Base-by-base conservation (phyloP, 257 asterid genomes). In the Solanum virginianum region DNA sequence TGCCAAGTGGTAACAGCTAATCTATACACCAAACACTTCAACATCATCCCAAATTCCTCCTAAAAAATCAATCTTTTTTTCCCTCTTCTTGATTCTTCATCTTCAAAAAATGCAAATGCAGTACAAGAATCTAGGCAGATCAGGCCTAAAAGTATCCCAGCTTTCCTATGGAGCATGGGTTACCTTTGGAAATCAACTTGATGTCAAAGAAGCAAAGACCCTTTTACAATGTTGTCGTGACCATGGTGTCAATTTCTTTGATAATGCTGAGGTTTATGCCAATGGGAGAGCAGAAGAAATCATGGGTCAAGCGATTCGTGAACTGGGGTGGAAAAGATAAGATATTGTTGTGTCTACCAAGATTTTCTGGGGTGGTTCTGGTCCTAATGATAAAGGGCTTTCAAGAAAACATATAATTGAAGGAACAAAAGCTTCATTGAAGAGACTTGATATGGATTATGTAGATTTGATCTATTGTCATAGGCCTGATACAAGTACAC, bases 341-440 rank as follows among this genome's bases (percentile, higher is more conserved):
- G 98, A 97, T 83, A 83, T 97, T 17, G 99, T 97, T 14, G 83
- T 97, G 57, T 92, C 98, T 82, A 97, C 99, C 20, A 97, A 97
- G 97, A 94, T 97, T 86, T 97, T 97, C 90, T 97, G 99, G 99
- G 99, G 99, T 8, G 98, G 99, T 3, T 86, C 96, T 6, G 99
- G 98, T 29, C 98, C 99, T 0, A 97, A 97, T 69, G 99, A 97
- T 84, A 97, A 95, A 90, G 99, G 99, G 24, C 77, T 95, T 20
- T 97, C 99, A 1, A 87, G 99, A 53, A 97, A 97, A 89, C 99
- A 97, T 70, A 94, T 97, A 0, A 47, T 94, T 1, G 99, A 97
- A 72, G 99, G 99, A 63, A 95, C 98, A 0, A 95, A 87, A 89
- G 95, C 92, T 49, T 89, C 89, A 1, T 82, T 97, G 89, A 95